These are phyloP conservation scores for Medicago lupulina DNA, from an alignment of 306 rosid genomes.

Conservation along the genomic window DNA sequence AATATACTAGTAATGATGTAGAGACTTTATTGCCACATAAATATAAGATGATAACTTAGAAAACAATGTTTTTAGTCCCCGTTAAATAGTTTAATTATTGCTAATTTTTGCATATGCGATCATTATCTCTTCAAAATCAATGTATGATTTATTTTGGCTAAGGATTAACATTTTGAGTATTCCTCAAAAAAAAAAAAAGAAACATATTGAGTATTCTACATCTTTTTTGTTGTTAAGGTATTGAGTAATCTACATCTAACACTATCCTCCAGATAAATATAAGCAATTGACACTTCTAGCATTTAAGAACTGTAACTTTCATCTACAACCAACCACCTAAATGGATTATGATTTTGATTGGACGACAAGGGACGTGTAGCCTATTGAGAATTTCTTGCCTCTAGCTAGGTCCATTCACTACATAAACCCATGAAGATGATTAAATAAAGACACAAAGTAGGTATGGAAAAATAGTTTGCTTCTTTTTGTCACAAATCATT, in stretches of 20 bases:
- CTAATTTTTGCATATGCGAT: background rate
- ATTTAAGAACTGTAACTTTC: conserved; percentile 34
- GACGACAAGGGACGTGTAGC: conserved; percentile 45
- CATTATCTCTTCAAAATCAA: background rate
- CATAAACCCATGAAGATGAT: conserved; percentile 38
- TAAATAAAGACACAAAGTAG: conserved; percentile 38
- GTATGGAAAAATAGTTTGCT: conserved; percentile 8
- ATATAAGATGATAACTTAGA: background rate
- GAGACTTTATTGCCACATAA: background rate
- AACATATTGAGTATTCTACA: conserved; percentile 13
- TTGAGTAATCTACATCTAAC: conserved; percentile 33
- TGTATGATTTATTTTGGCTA: background rate
- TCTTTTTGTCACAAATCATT: conserved; percentile 52
- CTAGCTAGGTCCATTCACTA: conserved; percentile 40
- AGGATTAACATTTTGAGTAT: conserved; percentile 10
- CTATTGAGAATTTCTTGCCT: conserved; percentile 39
- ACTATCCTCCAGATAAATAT: conserved; percentile 38
- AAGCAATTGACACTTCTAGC: conserved; percentile 22
- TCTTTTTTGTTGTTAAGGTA: too few relatives aligned
- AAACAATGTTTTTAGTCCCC: background rate
- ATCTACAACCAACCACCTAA: conserved; percentile 43
- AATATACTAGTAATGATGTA: too few relatives aligned
- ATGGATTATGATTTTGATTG: conserved; percentile 49
- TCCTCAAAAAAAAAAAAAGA: too few relatives aligned
- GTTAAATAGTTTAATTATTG: background rate